Evolutionary conservation across 208 protist species (phyloP), one percentile per base, ranked within the genome.

Genomic region (Angomonas ambiguus): DNA sequence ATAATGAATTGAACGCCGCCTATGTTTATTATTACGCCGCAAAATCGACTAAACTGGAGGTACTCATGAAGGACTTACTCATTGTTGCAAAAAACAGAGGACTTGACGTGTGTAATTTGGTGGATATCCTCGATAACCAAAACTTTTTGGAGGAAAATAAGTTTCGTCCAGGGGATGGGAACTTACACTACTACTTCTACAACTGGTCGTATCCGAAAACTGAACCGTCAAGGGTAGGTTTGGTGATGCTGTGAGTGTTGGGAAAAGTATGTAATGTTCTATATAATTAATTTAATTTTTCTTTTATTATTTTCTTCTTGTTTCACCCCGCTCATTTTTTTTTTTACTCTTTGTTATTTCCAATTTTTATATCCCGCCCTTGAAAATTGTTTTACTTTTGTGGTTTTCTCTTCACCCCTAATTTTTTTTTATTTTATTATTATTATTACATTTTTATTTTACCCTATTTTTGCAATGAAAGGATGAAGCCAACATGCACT

Each of bases 101-200:
- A 42, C 99, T 97, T 70, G 99, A 99, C 76, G 98, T 99, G 13
- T 99, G 98, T 79, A 99, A 99, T 83, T 89, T 92, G 59, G 89
- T 99, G 2, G 89, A 99, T 57, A 95, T 99, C 45, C 82, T 99
- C 42, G 86, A 97, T 25, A 98, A 97, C 74, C 62, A 71, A 51
- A 74, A 87, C 2, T 76, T 94, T 93, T 30, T 99, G 4, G 79
- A 96, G 16, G 77, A 97, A n/a, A 79, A 99, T 35, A 98, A 98
- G 69, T 99, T 99, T 72, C 90, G 86, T 2, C 67, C 80, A 4
- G 98, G 98, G 30, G 98, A 99, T 78, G 99, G 99, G 25, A 72
- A 94, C 25, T 88, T 99, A 16, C 86, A 98, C 45, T 99, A 99
- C 82, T 99, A 99, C 85, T 92, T 99, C 55, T 99, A 98, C 85